A percentile compares a stretch with the other conserved stretches of the same genome.
These are phyloP conservation scores for Aphelidium insulamus DNA, from an alignment of 371 early-diverging fungal genomes.

Conservation along the genomic window DNA sequence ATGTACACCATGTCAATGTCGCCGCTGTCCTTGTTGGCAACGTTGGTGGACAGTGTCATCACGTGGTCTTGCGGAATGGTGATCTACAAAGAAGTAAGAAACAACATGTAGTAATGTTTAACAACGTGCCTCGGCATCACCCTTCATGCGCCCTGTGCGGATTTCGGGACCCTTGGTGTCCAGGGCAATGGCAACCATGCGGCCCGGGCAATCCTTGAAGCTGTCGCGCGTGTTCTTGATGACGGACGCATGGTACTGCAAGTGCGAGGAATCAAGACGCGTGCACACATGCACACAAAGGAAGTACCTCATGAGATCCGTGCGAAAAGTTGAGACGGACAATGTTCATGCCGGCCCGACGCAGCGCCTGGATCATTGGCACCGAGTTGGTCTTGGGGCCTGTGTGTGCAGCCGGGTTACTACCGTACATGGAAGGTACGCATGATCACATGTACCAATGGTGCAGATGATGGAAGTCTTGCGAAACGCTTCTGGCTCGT, in stretches of 20 bases:
- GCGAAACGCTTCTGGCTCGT: constrained; percentile 32
- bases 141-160: constrained; percentile 51
- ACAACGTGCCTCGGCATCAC: constrained; percentile 20
- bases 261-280: neutral
- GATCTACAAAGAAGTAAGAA: constrained; percentile 9
- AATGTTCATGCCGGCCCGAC: constrained; percentile 87
- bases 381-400: constrained; percentile 65
- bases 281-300: neutral
- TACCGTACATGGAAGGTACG: too few relatives aligned
- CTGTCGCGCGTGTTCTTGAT: constrained; percentile 51
- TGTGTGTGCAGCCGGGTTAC: too few relatives aligned
- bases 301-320: constrained; percentile 60
- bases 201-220: constrained; percentile 26
- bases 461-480: constrained; percentile 68
- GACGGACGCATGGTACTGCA: constrained; percentile 60
- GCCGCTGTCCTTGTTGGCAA: constrained; percentile 32
- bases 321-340: constrained; percentile 87
- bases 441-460: constrained; percentile 32
- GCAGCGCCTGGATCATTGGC: constrained; percentile 59
- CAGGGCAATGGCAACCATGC: constrained; percentile 62
- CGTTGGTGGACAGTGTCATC: constrained; percentile 65
- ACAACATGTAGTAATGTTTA: constrained; percentile 15
- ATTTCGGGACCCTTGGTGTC: constrained; percentile 75
- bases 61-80: constrained; percentile 45
- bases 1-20: constrained; percentile 49